phyloP scores from a whole-genome alignment of 345 rosid species.

The Schrenkiella parvula region DNA sequence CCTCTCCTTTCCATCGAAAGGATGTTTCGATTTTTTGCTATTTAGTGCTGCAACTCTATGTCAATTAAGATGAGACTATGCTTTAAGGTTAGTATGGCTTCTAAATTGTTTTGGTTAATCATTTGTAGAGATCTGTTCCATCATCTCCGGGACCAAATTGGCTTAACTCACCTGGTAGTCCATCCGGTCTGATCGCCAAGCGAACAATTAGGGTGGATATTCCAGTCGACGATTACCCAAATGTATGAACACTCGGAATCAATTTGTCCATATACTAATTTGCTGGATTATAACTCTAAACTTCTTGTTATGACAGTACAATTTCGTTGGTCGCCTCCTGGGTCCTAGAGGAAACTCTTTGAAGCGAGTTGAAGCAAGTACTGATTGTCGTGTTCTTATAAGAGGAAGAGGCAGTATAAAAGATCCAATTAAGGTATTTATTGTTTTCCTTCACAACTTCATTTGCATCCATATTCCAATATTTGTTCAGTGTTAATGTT shows the following conservation, averaged over 20 bases:
- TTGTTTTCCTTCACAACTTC: not conserved
- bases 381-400: conserved; percentile 87
- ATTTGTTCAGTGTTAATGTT: not conserved
- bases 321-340: conserved; percentile 97
- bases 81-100: conserved; percentile 4
- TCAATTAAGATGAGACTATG: not conserved
- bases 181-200: conserved; percentile 87
- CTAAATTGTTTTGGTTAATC: conserved; percentile 31
- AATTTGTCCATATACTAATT: too few relatives aligned
- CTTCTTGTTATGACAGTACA: conserved; percentile 54
- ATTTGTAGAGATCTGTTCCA: conserved; percentile 61
- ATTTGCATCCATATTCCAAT: not conserved
- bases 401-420: conserved; percentile 96
- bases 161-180: conserved; percentile 65
- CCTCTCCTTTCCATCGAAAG: not conserved
- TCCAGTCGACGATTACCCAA: conserved; percentile 83
- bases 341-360: conserved; percentile 99
- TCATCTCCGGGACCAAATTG: conserved; percentile 70
- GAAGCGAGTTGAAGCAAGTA: conserved; percentile 94
- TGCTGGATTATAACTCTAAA: conserved; percentile 13
- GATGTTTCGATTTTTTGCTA: not conserved
- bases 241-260: conserved; percentile 50
- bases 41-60: not conserved
- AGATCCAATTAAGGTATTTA: conserved; percentile 73
- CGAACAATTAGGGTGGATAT: conserved; percentile 88